Base-by-base conservation (phyloP, 2,329 filamentous ascomycete genomes). In the Bipolaris bicolor region DNA sequence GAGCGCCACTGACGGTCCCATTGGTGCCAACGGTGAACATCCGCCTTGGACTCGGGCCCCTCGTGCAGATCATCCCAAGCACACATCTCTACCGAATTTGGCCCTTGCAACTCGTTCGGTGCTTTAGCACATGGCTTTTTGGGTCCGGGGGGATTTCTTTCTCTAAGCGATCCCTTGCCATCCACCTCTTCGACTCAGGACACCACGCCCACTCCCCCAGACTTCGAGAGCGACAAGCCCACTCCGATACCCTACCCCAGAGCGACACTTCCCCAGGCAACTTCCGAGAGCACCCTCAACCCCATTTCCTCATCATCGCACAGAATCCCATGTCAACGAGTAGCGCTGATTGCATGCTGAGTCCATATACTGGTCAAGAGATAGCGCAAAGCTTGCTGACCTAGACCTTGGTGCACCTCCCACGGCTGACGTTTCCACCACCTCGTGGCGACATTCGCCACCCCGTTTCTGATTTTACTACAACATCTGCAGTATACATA, bases 381-480 rank as follows among this genome's bases (percentile, higher is more conserved):
- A 51, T 45, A 47, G 46, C 41, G 43, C 45, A 29, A 33, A 11
- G 13, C 34, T 43, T 53, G 50, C 50, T 47, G 47, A 54, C 40
- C 52, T n/a, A 36, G 22, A 41, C 15, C 41, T 49, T 39, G 51
- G 55, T 46, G 22, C 39, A 16, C 58, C 43, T 33, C 50, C 34
- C 22, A 44, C 39, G 20, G 44, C 45, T 54, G 39, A 48, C 53
- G 33, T 33, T 6, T 29, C 57, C 49, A 47, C 47, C 26, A 36
- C 50, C 39, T 36, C 13, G 39, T 31, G 47, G 22, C 40, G 34
- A 1, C 43, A 48, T 57, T 57, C 43, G 41, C 57, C 49, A 46
- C 48, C 48, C 31, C 57, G 53, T 57, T 36, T 49, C 53, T 54
- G 37, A 52, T 43, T 49, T 24, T 41, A 55, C 55, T 7, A n/a